Conservation (phyloP, 805 yeast species). For the Saccharomyces paradoxus region DNA sequence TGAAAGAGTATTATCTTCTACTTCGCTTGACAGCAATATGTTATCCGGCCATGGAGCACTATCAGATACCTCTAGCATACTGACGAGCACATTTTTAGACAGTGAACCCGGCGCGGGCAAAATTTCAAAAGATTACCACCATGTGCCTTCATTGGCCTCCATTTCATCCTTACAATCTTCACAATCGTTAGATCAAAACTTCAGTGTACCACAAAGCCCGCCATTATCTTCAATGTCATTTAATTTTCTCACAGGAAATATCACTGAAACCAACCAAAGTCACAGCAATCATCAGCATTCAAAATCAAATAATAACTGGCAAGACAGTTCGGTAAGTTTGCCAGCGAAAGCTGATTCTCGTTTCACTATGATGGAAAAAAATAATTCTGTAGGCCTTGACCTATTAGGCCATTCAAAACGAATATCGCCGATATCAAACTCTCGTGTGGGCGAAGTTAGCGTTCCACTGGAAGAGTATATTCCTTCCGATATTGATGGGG, state of each 20-base stretch:
- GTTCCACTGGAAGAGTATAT: conserved; percentile 33
- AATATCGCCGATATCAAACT: conserved; percentile 15
- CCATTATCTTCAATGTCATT: conserved; percentile 12
- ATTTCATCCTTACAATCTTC: conserved; percentile 28
- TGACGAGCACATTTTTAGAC: conserved; percentile 16
- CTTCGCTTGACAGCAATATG: conserved; percentile 11
- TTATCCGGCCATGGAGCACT: conserved; percentile 4
- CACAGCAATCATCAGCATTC: conserved; percentile 1
- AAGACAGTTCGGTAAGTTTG: conserved; percentile 13
- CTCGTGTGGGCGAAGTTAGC: conserved; percentile 33
- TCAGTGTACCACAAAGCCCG: conserved; percentile 25
- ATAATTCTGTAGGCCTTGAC: conserved; percentile 22
- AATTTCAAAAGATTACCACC: conserved; percentile 25
- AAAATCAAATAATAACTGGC: conserved; percentile 10
- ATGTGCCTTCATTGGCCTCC: conserved; percentile 24
- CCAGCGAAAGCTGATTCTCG: conserved; percentile 17
- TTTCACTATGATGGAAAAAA: conserved; percentile 9
- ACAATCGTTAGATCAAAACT: conserved; percentile 26
- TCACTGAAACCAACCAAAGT: neutral
- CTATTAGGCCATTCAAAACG: conserved; percentile 23
- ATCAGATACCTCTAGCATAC: conserved; percentile 11
- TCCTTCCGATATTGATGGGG: conserved; percentile 27
- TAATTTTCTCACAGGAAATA: conserved; percentile 8
- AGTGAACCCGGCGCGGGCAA: conserved; percentile 17
- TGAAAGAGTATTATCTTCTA: conserved; percentile 8